Evolutionary conservation across 2,329 filamentous ascomycete species (phyloP).

Genomic region (Hymenoscyphus fructigenus): DNA sequence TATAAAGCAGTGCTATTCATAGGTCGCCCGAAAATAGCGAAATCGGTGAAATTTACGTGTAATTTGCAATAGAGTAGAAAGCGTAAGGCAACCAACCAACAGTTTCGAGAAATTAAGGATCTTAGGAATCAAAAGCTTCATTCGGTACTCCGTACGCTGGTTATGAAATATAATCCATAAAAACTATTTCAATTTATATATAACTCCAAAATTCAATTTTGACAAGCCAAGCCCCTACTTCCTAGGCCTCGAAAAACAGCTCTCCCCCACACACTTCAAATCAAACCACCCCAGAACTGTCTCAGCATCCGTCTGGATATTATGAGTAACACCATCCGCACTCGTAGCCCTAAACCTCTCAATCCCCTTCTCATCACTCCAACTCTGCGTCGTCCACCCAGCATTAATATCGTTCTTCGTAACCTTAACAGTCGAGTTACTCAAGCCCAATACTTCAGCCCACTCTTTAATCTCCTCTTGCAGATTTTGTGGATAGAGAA

Average conservation of each 20-base stretch:
- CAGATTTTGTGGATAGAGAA: slow-evolving; percentile 40
- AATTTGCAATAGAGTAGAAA: too few relatives aligned
- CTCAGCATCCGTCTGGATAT: slow-evolving; percentile 26
- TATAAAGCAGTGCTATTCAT: too few relatives aligned
- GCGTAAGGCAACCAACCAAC: too few relatives aligned
- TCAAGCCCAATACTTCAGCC: slow-evolving; percentile 42
- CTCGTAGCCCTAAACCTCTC: slow-evolving; percentile 23
- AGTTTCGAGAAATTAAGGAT: too few relatives aligned
- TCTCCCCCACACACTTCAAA: slow-evolving; percentile 9
- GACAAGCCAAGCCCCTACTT: not conserved
- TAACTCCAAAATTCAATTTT: too few relatives aligned
- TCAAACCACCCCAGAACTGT: slow-evolving; percentile 29
- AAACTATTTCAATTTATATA: too few relatives aligned
- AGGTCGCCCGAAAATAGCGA: too few relatives aligned
- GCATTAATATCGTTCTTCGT: slow-evolving; percentile 27
- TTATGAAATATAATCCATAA: too few relatives aligned
- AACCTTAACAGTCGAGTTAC: not conserved
- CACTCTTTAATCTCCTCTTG: slow-evolving; percentile 46
- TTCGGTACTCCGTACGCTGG: too few relatives aligned
- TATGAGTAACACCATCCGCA: slow-evolving; percentile 25
- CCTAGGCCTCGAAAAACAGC: slow-evolving; percentile 12
- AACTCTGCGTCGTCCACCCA: slow-evolving; percentile 31
- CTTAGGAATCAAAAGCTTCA: too few relatives aligned
- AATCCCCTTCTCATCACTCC: slow-evolving; percentile 16
- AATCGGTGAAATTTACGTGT: too few relatives aligned